Evolutionary conservation across 768 basidiomycete species (phyloP).

Genomic region (Trametes maxima): DNA sequence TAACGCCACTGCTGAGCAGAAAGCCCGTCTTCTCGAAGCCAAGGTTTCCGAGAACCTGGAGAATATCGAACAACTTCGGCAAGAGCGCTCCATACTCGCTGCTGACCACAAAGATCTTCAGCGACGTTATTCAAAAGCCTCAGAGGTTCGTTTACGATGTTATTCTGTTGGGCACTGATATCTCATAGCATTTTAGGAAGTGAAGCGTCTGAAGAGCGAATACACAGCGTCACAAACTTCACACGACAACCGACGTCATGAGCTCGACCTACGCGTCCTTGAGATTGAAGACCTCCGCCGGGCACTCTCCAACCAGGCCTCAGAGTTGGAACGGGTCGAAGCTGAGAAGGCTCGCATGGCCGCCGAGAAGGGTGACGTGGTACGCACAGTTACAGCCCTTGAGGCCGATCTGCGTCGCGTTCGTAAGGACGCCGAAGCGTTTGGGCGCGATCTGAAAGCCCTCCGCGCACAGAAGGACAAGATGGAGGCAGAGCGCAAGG

Average conservation of each 20-base stretch:
- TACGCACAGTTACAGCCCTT: conserved; percentile 63
- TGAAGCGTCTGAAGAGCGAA: conserved; percentile 63
- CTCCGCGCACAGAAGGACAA: conserved; percentile 70
- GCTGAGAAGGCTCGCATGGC: conserved; percentile 64
- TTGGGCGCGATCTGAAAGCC: conserved; percentile 75
- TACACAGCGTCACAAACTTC: conserved; percentile 61
- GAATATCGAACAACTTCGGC: conserved; percentile 72
- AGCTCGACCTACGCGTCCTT: conserved; percentile 67
- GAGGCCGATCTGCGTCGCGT: conserved; percentile 79
- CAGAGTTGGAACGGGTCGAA: conserved; percentile 63
- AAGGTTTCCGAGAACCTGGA: conserved; percentile 70
- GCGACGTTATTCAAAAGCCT: conserved; percentile 60
- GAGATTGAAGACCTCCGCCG: conserved; percentile 80
- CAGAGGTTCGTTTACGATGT: conserved; percentile 52
- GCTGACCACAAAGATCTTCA: conserved; percentile 76
- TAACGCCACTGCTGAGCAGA: conserved; percentile 72
- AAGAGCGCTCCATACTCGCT: conserved; percentile 72
- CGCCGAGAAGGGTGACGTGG: conserved; percentile 66
- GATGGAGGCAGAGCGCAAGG: conserved; percentile 42
- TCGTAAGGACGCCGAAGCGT: conserved; percentile 71
- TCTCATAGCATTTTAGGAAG: conserved; percentile 42
- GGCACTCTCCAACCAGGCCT: conserved; percentile 61
- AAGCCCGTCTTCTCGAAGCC: conserved; percentile 65
- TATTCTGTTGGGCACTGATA: background rate
- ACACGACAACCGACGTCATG: conserved; percentile 71